These are phyloP conservation scores for Ophiostoma sp. DNA, from an alignment of 2,329 filamentous ascomycete species.

Conservation along the genomic window DNA sequence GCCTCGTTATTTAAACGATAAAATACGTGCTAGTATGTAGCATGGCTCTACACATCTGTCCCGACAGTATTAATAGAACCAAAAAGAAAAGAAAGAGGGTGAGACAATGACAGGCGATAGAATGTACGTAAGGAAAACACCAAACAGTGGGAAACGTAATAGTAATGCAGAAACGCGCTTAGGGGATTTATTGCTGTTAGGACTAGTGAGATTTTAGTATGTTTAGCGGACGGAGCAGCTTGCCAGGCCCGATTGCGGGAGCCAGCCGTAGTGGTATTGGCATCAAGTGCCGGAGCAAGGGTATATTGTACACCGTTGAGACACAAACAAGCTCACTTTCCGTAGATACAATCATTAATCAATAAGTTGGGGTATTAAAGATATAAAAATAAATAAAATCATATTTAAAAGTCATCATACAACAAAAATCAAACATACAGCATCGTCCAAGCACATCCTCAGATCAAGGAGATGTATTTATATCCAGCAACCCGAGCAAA, in stretches of 20 bases:
- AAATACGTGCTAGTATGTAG: neutral
- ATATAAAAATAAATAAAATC: neutral
- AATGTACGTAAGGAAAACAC: neutral
- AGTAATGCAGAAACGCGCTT: neutral
- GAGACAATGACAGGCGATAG: neutral
- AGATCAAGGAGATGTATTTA: slow-evolving; percentile 4
- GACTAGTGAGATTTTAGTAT: neutral
- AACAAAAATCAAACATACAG: neutral
- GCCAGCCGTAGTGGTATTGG: neutral
- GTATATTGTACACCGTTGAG: neutral
- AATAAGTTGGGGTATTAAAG: too few relatives aligned
- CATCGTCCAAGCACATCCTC: neutral
- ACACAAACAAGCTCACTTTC: too few relatives aligned
- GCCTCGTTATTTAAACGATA: neutral
- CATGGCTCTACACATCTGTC: neutral
- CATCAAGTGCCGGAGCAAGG: neutral
- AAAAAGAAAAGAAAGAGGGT: neutral
- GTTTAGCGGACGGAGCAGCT: neutral
- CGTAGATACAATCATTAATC: too few relatives aligned
- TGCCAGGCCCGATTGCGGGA: neutral
- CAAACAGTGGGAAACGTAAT: neutral
- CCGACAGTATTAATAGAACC: neutral
- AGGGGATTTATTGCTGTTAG: neutral
- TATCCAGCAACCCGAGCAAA: neutral
- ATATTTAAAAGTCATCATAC: neutral